Base-by-base conservation (phyloP, 805 yeast species). In the Lipomyces orientalis region DNA sequence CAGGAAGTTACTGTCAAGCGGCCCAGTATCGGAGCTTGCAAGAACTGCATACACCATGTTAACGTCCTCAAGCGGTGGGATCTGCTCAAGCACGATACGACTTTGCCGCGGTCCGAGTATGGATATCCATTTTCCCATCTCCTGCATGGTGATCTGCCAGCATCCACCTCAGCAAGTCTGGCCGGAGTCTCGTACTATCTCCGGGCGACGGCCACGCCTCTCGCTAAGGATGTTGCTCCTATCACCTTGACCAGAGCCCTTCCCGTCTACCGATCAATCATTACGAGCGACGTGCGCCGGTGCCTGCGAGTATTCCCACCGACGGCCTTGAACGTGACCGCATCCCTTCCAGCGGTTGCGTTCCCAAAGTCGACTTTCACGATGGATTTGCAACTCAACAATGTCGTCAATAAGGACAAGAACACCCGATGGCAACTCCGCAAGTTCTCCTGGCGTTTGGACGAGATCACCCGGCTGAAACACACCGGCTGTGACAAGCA, bases 221-320 rank as follows among this genome's bases (percentile, higher is more conserved):
- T 72, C 57, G 74, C 75, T 67, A 64, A 55, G 71, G 76, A 65
- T 58, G 46, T 74, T 63, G 54, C 71, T 22, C 71, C 77, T n/a
- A 79, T 85, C 31, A 79, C 80, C 60, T 74, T 87, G 51, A 79
- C 80, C 1, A 79, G 90, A 67, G 96, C 97, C 0, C 77, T 95
- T 8, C 84, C 88, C 71, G 82, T 95, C 1, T 83, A 90, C 57
- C 84, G 99, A 73, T 89, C 96, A 65, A 86, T 94, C 37, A 77
- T 91, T 31, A 81, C 91, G 58, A 94, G 95, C 6, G 90, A 91
- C 1, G 97, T 93, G 76, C 84, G 93, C 73, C 91, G 90, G 75
- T 91, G 97, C 0, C 80, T 92, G 51, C 85, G 99, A 68, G 91
- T 95, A 0, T 95, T 95, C 78, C 99, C 99, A 0, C 98, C 99